Conservation (phyloP, 768 basidiomycete species). For the Tylopilus sp. region DNA sequence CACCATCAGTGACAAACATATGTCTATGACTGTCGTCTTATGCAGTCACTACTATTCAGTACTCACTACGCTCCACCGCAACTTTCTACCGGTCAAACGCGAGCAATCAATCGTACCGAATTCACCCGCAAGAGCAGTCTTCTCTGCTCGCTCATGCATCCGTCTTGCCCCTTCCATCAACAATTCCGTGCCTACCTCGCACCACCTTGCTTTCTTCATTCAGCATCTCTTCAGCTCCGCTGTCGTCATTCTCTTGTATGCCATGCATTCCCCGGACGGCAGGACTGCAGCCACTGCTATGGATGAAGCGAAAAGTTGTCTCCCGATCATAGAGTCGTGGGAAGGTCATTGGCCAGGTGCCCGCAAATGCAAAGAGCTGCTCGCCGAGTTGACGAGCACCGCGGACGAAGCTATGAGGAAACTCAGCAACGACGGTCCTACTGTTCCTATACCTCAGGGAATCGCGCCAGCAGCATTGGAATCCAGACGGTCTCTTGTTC, state of each 20-base stretch:
- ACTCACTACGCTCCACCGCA: constrained; percentile 83
- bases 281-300: constrained; percentile 67
- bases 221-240: constrained; percentile 88
- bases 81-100: constrained; percentile 75
- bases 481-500: constrained; percentile 52
- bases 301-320: constrained; percentile 76
- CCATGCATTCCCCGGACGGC: constrained; percentile 76
- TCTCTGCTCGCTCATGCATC: constrained; percentile 82
- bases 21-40: constrained; percentile 80
- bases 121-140: constrained; percentile 77
- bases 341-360: constrained; percentile 88
- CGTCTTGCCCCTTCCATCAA: constrained; percentile 82
- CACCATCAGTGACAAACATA: constrained; percentile 72
- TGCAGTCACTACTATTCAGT: constrained; percentile 90
- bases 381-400: constrained; percentile 65
- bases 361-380: constrained; percentile 79
- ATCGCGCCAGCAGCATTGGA: constrained; percentile 40
- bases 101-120: constrained; percentile 66
- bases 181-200: constrained; percentile 79
- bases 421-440: constrained; percentile 16
- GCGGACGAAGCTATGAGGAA: constrained; percentile 62
- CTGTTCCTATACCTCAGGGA: constrained; percentile 24
- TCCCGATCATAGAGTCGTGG: constrained; percentile 72
- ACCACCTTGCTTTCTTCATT: constrained; percentile 86
- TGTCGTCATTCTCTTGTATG: constrained; percentile 79